Conservation (phyloP, 768 basidiomycete species). For the Cystofilobasidium macerans region DNA sequence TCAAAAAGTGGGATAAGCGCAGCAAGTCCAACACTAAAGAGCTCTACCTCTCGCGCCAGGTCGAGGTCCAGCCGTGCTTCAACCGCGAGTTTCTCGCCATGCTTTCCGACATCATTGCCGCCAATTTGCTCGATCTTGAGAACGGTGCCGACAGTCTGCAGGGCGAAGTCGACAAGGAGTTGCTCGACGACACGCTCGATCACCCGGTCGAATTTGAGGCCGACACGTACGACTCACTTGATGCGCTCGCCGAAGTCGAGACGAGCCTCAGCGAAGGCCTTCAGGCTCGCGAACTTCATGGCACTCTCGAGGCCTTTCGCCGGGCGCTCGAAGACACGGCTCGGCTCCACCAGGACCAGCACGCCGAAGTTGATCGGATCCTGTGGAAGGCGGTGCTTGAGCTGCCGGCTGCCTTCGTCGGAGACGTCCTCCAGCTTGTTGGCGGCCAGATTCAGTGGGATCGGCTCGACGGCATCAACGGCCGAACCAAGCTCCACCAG, state of each 20-base stretch:
- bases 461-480: constrained; percentile 94
- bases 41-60: constrained; percentile 86
- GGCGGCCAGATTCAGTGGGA: constrained; percentile 63
- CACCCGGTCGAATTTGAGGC: constrained; percentile 28
- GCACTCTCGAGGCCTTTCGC: constrained; percentile 52
- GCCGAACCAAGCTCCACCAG: constrained; percentile 83
- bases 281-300: constrained; percentile 48
- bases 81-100: constrained; percentile 95
- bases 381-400: constrained; percentile 86
- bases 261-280: constrained; percentile 72
- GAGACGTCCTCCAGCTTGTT: constrained; percentile 61
- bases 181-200: constrained; percentile 24
- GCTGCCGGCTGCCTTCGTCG: constrained; percentile 44
- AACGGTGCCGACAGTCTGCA: constrained; percentile 40
- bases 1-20: constrained; percentile 98
- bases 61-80: constrained; percentile 97
- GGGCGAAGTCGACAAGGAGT: constrained; percentile 27
- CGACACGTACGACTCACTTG: constrained; percentile 31
- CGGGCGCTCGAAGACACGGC: constrained; percentile 37
- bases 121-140: constrained; percentile 72
- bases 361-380: constrained; percentile 68
- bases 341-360: constrained; percentile 21
- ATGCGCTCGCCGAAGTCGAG: constrained; percentile 78
- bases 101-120: constrained; percentile 80
- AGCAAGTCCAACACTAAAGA: constrained; percentile 93